Conservation (phyloP, 2,329 filamentous ascomycete genomes). For the Pseudopyrenochaeta lycopersici region DNA sequence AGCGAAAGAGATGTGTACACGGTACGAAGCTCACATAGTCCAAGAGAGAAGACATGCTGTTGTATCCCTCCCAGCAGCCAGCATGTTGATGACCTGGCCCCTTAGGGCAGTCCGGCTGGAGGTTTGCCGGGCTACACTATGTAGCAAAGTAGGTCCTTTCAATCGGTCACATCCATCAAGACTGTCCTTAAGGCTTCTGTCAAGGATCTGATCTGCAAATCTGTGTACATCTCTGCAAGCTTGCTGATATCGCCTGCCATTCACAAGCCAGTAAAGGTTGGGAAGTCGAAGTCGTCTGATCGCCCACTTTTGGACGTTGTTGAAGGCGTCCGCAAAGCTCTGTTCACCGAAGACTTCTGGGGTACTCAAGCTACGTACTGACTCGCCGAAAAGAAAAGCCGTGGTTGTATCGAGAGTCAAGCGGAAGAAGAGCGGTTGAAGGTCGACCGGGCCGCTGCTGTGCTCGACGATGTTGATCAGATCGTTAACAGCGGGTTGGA, state of each 20-base stretch:
- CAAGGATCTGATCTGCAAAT: slow-evolving; percentile 55
- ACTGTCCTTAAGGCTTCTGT: slow-evolving; percentile 51
- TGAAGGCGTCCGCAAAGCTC: slow-evolving; percentile 51
- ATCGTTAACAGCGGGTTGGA: slow-evolving; percentile 64
- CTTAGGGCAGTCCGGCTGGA: slow-evolving; percentile 49
- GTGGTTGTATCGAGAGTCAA: slow-evolving; percentile 74
- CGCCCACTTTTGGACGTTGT: slow-evolving; percentile 47
- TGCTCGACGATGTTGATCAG: slow-evolving; percentile 65
- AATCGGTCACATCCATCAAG: slow-evolving; percentile 22
- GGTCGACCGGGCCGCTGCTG: slow-evolving; percentile 56
- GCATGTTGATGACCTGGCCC: slow-evolving; percentile 53
- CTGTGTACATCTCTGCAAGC: slow-evolving; percentile 37
- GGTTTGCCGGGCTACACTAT: slow-evolving; percentile 45
- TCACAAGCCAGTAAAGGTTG: slow-evolving; percentile 56
- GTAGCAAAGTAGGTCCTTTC: slow-evolving; percentile 49
- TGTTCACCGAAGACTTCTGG: slow-evolving; percentile 23
- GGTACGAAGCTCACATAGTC: slow-evolving; percentile 21
- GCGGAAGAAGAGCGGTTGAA: slow-evolving; percentile 70
- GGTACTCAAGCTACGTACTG: slow-evolving; percentile 32
- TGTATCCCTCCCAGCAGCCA: too few species aligned
- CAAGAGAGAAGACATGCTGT: slow-evolving; percentile 41
- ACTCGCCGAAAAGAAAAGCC: slow-evolving; percentile 71
- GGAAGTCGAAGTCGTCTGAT: slow-evolving; percentile 47
- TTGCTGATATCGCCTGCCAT: slow-evolving; percentile 37
- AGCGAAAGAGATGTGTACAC: too few species aligned